Conservation (phyloP, 108 stramenopile genomes). For the Pseudonitzschia multiseries region DNA sequence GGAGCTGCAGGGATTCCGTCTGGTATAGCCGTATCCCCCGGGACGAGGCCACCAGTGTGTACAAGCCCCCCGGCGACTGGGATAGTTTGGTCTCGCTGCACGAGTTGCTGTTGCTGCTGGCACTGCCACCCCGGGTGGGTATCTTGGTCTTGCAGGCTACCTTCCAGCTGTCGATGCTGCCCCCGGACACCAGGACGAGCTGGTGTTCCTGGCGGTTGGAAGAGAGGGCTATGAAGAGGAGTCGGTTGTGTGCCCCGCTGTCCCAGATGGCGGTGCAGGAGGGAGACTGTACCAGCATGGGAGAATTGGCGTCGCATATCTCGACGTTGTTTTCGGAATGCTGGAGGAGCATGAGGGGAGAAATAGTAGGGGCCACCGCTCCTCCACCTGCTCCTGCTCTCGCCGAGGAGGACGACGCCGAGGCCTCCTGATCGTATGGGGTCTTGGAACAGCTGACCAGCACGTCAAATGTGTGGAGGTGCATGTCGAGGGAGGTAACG, state of each 20-base stretch:
- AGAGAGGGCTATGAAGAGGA: constrained; percentile 34
- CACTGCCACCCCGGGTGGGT: constrained; percentile 10
- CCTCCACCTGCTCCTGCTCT: too few species aligned
- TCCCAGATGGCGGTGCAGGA: constrained; percentile 47
- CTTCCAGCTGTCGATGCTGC: constrained; percentile 43
- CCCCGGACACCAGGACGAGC: constrained; percentile 33
- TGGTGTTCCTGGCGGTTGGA: constrained; percentile 26
- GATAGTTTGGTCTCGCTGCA: constrained; percentile 29
- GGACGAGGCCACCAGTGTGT: constrained; percentile 40
- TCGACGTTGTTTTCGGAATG: constrained; percentile 42
- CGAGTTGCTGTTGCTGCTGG: too few species aligned
- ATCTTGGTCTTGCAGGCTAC: constrained; percentile 42
- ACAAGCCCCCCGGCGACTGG: constrained; percentile 36
- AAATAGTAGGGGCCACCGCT: constrained; percentile 4
- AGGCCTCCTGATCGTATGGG: not conserved
- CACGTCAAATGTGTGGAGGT: constrained; percentile 33
- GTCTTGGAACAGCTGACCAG: constrained; percentile 32
- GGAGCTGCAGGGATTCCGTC: constrained; percentile 40
- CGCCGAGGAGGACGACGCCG: not conserved
- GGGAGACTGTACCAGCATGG: constrained; percentile 30
- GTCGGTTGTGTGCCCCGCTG: constrained; percentile 19
- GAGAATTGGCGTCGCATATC: constrained; percentile 45
- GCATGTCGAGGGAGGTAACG: constrained; percentile 42
- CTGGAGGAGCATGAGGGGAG: constrained; percentile 38
- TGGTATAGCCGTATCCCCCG: constrained; percentile 50